These are phyloP conservation scores for Blastosporella zonata DNA, from an alignment of 1,284 basidiomycete genomes.

Conservation along the genomic window DNA sequence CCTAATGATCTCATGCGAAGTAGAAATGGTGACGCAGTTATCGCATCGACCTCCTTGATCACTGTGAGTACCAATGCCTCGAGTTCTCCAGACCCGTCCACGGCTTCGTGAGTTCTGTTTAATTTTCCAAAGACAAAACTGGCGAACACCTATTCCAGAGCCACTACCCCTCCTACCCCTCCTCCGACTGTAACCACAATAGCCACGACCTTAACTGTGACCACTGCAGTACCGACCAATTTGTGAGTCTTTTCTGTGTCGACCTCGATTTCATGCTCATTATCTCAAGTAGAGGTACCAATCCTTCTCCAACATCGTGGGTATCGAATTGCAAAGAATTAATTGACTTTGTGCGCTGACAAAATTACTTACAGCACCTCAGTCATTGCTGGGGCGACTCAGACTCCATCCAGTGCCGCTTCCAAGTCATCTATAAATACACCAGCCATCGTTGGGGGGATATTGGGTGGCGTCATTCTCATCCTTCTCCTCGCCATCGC, in stretches of 20 bases:
- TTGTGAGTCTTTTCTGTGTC: too few relatives aligned
- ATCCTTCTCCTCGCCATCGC: conserved; percentile 11
- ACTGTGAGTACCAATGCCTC: neutral
- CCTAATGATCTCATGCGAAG: neutral
- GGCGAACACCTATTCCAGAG: too few relatives aligned
- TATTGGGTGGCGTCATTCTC: conserved; percentile 13
- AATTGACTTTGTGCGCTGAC: neutral
- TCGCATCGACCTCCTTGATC: conserved; percentile 2
- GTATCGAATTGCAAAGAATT: neutral
- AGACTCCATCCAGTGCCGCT: neutral
- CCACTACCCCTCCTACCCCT: neutral
- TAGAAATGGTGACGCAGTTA: conserved; percentile 7
- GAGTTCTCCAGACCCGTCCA: neutral
- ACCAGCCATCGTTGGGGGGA: conserved; percentile 13
- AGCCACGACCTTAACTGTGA: neutral
- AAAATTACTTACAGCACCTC: neutral
- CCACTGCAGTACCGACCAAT: too few relatives aligned
- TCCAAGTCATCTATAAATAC: conserved; percentile 2
- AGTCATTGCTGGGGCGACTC: neutral
- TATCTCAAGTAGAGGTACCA: neutral
- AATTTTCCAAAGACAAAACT: neutral
- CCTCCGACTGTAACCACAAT: neutral
- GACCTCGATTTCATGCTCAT: too few relatives aligned
- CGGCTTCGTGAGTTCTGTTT: neutral
- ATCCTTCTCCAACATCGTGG: neutral